Percentiles rank a stretch among this genome's conserved stretches.
Evolutionary conservation across 768 basidiomycete species (phyloP).

Genomic region (Trametes maxima): DNA sequence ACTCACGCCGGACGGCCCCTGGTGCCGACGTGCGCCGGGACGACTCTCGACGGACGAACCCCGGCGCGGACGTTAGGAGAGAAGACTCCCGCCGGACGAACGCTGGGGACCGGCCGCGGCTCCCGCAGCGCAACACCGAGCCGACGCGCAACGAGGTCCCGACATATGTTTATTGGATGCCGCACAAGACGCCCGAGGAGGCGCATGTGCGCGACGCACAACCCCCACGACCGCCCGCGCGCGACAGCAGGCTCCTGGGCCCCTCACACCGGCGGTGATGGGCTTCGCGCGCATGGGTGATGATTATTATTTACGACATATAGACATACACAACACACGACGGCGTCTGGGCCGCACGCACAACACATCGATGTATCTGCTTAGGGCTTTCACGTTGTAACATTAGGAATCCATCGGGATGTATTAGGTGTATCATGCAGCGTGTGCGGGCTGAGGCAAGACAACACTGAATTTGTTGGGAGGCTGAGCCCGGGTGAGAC

Average conservation of each 20-base stretch:
- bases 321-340: slow-evolving; percentile 14
- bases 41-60: slow-evolving; percentile 11
- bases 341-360: slow-evolving; percentile 23
- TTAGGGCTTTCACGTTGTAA: slow-evolving; percentile 23
- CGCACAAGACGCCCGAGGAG: slow-evolving; percentile 31
- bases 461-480: background rate
- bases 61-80: slow-evolving; percentile 14
- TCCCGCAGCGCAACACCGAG: slow-evolving; percentile 13
- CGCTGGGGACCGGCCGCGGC: slow-evolving; percentile 15
- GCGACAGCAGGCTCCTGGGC: slow-evolving; percentile 28
- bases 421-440: slow-evolving; percentile 8
- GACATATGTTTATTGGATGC: slow-evolving; percentile 34
- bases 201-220: slow-evolving; percentile 29
- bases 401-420: slow-evolving; percentile 15
- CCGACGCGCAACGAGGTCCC: slow-evolving; percentile 33
- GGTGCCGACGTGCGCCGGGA: slow-evolving; percentile 6
- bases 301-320: slow-evolving; percentile 25
- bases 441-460: background rate
- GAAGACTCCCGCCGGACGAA: slow-evolving; percentile 21
- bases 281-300: slow-evolving; percentile 11
- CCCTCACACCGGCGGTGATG: slow-evolving; percentile 47
- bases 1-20: slow-evolving; percentile 14
- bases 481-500: background rate
- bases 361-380: slow-evolving; percentile 20
- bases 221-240: slow-evolving; percentile 38